Base-by-base conservation (phyloP, 371 early-diverging fungal genomes). In the Mortierella sp. region DNA sequence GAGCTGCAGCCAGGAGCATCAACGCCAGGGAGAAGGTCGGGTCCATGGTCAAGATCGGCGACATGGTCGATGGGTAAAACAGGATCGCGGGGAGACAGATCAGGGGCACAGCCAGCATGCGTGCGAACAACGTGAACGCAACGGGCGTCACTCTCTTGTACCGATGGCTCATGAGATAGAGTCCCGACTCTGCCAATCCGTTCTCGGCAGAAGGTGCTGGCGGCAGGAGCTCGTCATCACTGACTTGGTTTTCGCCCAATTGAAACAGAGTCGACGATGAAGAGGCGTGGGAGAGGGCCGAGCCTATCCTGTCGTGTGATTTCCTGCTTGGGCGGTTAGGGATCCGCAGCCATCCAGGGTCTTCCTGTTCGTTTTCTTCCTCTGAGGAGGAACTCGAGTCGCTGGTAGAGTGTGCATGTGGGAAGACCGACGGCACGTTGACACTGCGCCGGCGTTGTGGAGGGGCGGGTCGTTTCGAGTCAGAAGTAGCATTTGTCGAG, bases 1-100 rank as follows among this genome's bases (percentile, higher is more conserved):
- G 92, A 4, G 89, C 80, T 37, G 88, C 89, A 4, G 88, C 90
- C 29, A 90, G 74, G n/a, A 92, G 81, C 10, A 92, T 82, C 80
- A 91, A 80, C 66, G 86, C 82, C 48, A 87, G 72, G 0, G 86
- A 66, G 73, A 92, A 90, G 11, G 89, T 85, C 24, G 90, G 90
- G 39, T 91, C 91, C 71, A 63, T 66, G 3, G 83, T 86, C 29
- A 89, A 85, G 5, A 90, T 68, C 1, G 74, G 74, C 4, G 90
- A 88, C 37, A 82, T 79, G 48, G 80, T 87, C 2, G 43, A 48
- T 1, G 85, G 87, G 74, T 88, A 87, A n/a, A 85, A 74, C 44
- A 86, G 68, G 1, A 88, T 86, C 7, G 85, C 67, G 9, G 90
- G 91, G 19, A 89, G 73, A 7, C 87, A 88, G 11, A 88, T 70